phyloP scores from a whole-genome alignment of 306 rosid genomes.

The Quercus gilva region DNA sequence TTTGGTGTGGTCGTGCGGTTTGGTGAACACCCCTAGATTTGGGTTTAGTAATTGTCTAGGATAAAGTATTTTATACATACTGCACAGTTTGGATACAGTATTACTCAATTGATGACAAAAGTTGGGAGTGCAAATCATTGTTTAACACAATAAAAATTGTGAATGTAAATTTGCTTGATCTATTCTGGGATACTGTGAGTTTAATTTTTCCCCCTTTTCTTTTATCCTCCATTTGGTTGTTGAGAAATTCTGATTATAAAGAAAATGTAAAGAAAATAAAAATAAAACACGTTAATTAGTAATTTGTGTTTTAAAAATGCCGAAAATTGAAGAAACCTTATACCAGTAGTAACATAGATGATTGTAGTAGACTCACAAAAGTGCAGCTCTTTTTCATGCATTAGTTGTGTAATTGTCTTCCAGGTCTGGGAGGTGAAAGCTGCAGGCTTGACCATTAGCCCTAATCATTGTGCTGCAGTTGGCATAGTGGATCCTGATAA shows the following conservation, averaged over 20 bases:
- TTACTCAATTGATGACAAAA: neutral
- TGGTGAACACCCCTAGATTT: too few relatives aligned
- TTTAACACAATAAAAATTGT: neutral
- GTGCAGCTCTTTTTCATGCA: neutral
- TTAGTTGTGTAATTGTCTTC: conserved; percentile 8
- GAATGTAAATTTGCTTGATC: neutral
- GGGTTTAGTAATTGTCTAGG: neutral
- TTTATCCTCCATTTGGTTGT: neutral
- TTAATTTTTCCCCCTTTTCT: neutral
- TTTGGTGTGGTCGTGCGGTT: too few relatives aligned
- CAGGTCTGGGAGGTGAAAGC: conserved; percentile 98
- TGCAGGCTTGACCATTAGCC: conserved; percentile 92
- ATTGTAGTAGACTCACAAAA: neutral
- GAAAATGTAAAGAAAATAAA: neutral
- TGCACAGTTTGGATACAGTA: neutral
- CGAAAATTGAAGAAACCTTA: neutral
- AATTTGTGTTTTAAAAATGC: too few relatives aligned
- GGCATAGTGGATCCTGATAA: conserved; percentile 73
- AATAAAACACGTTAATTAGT: neutral
- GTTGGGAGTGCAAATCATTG: neutral
- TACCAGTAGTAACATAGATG: neutral
- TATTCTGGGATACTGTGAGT: neutral
- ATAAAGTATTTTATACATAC: neutral
- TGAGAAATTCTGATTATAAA: neutral
- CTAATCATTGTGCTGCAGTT: conserved; percentile 83